Evolutionary conservation across 1,139 yeast genomes (phyloP).

Genomic region (Lodderomyces parapsilosis): DNA sequence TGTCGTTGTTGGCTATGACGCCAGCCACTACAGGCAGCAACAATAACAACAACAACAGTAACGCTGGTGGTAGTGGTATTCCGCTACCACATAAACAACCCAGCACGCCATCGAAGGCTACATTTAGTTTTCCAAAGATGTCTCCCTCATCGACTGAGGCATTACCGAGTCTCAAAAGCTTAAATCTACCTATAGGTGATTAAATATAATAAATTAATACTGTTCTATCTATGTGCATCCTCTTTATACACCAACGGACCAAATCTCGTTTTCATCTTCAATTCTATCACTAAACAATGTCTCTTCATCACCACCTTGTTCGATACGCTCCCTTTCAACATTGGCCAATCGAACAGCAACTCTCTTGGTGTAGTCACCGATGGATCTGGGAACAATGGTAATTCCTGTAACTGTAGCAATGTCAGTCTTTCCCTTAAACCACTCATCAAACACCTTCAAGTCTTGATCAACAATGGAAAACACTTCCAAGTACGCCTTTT

Average conservation of each 20-base stretch:
- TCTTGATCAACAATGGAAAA: constrained; percentile 71
- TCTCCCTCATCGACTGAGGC: constrained; percentile 14
- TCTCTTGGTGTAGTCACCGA: constrained; percentile 84
- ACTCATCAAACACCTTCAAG: constrained; percentile 53
- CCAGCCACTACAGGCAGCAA: constrained; percentile 11
- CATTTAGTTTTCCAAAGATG: constrained; percentile 37
- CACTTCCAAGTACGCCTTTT: constrained; percentile 78
- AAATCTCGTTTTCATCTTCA: constrained; percentile 84
- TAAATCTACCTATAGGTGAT: constrained; percentile 29
- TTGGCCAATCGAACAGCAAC: constrained; percentile 81
- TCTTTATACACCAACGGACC: constrained; percentile 73
- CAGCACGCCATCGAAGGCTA: constrained; percentile 3
- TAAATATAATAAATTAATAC: constrained; percentile 1
- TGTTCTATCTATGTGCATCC: constrained; percentile 26
- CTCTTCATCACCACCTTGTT: constrained; percentile 89
- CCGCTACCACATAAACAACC: constrained; percentile 6
- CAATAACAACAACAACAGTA: neutral
- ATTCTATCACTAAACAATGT: constrained; percentile 79
- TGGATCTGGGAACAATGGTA: constrained; percentile 65
- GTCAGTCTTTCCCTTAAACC: constrained; percentile 45
- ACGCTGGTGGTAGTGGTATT: neutral
- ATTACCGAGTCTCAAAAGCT: constrained; percentile 51
- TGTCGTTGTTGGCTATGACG: constrained; percentile 34
- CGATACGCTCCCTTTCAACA: constrained; percentile 82
- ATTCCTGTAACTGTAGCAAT: constrained; percentile 44